A percentile compares a stretch with the other conserved stretches of the same genome.
Evolutionary conservation across 2,329 filamentous ascomycete species (phyloP).

Genomic region (Paecilomyces fulvus): DNA sequence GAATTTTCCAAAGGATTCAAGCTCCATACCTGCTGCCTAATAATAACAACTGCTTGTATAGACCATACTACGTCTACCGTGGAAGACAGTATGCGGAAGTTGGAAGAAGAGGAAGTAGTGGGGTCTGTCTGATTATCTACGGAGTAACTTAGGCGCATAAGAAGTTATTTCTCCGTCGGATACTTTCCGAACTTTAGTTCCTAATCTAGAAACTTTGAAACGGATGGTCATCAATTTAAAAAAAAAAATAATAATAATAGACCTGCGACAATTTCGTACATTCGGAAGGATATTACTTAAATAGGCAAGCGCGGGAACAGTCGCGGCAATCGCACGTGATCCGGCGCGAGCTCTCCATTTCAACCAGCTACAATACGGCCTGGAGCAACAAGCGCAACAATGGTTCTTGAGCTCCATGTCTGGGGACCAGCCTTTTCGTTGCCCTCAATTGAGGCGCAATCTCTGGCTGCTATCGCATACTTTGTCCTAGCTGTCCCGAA

Average conservation of each 20-base stretch:
- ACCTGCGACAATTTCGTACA: neutral
- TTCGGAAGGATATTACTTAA: neutral
- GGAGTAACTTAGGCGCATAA: neutral
- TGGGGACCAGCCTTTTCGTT: constrained; percentile 86
- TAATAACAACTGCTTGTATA: neutral
- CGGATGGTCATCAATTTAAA: no score
- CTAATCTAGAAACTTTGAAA: neutral
- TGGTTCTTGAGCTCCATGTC: constrained; percentile 69
- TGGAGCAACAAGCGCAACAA: constrained; percentile 19
- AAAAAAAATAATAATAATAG: no score
- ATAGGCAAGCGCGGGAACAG: neutral
- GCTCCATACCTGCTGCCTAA: neutral
- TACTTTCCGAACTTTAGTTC: neutral
- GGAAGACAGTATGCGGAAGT: neutral
- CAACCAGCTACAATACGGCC: neutral
- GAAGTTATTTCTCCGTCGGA: neutral
- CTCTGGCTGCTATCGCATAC: constrained; percentile 73
- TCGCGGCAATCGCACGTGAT: neutral
- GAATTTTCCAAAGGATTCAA: neutral
- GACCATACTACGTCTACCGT: neutral
- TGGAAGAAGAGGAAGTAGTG: neutral
- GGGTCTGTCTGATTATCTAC: neutral
- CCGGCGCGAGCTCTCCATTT: neutral
- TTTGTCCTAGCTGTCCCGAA: constrained; percentile 54
- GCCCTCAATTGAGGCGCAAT: constrained; percentile 85